Base-by-base conservation (phyloP, 1,284 basidiomycete species). In the Lentinula novae-zelandiae region DNA sequence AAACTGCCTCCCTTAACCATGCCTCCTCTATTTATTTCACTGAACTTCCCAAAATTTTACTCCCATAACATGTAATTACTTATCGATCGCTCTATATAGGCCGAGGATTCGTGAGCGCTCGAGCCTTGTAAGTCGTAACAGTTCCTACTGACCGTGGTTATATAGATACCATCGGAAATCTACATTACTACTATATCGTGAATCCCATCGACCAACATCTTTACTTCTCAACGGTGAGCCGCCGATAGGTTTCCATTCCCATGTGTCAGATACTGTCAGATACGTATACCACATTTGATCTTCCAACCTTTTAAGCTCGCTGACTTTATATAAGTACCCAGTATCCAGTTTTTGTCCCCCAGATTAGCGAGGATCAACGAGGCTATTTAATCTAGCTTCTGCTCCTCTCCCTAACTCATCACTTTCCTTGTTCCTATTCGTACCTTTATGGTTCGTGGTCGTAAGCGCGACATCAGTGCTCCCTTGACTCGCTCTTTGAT, bases 401-500 rank as follows among this genome's bases (percentile, higher is more conserved):
- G 8, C 27, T 44, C 22, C 12, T 33, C 40, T 10, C 7, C 5
- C 39, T 46, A 10, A 17, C 31, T 5, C 15, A 34, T 27, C 40
- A 33, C 15, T 49, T 33, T 20, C 2, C 34, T 27, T 27, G 27
- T 27, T 27, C 3, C 27, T n/a, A 2, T 31, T 12, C 52, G 36
- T 48, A 49, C 17, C 4, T 39, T 8, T 13, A 60, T 60, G 59
- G 59, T 60, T 39, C 59, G 59, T 8, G 59, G 59, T 49, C 52
- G 59, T 15, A 60, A 60, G 38, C 52, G 53, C 5, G 59, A 60
- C 36, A 44, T 55, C 9, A 50, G 39, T 38, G 59, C 59, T 12
- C 59, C 59, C n/a, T 50, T 60, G 53, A 55, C 59, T 22, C 59
- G 59, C 5, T 60, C 59, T 2, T 55, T 60, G 48, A 15, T 60